Evolutionary conservation across 352 stramenopile genomes (phyloP), one percentile per base, ranked within the genome.

Genomic region (Pythium dissotocum): DNA sequence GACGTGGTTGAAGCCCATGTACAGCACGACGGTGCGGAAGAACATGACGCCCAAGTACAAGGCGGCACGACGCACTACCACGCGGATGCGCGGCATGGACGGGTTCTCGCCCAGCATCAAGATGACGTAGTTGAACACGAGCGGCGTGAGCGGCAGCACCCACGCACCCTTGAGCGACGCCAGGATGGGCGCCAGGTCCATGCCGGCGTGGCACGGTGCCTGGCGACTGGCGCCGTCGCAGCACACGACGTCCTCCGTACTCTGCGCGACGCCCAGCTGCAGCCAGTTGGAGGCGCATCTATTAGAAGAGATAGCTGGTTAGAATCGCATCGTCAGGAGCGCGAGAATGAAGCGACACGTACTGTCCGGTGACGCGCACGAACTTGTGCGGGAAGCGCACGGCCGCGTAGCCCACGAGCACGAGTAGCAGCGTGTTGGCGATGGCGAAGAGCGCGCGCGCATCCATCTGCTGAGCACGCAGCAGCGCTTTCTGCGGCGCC

Each of bases 271-370:
- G 32, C 85, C 58, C 48, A 78, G 58, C 33, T 75, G 69, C 44
- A 94, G 54, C 85, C 85, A 94, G 63, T 91, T 92, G 10, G 78
- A 85, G 24, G 77, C 70, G 58, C 85, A 94, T 44, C 85, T 94
- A 44, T 24, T 24, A 24, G 21, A 24, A 36, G 10, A 55, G 26
- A 18, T 3, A 35, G 26, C 16, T 55, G 2, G 24, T 44, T 12
- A 44, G 36, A 24, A 24, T 24, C 21, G 21, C 21, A 24, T 24
- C 21, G 21, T 24, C 21, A 24, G 21, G 21, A 24, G 21, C 21
- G 21, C 21, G 21, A 24, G 21, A 24, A 24, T 24, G 21, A 24
- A 24, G 0, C 0, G 21, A 24, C 21, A 89, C 85, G 60, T 78
- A 94, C 85, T 83, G 72, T 66, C 85, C 85, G n/a, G 58, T 64